Base-by-base conservation (phyloP, 1,139 yeast genomes). In the Blastobotrys persicus region DNA sequence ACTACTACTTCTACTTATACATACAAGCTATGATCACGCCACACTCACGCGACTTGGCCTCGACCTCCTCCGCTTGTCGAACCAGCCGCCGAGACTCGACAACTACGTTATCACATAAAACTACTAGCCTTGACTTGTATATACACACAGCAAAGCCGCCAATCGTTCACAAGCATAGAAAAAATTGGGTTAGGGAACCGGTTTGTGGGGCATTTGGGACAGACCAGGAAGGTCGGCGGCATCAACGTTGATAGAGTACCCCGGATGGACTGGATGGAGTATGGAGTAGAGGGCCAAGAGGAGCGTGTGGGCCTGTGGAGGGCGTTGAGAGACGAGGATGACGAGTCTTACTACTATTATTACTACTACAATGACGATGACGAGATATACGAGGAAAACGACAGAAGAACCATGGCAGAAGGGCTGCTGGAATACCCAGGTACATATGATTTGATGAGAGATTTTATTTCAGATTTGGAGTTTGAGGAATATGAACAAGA, bases 401-500 rank as follows among this genome's bases (percentile, higher is more conserved):
- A n/a, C n/a, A 23, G 18, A 12, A 34, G 5, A 12, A 34, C 38
- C 16, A 14, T 34, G 38, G 38, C 38, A 16, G 18, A 17, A 34
- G 44, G 44, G 13, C 35, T 41, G 35, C 35, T 41, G 23, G 31
- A 26, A 14, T 31, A 28, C 14, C 44, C 44, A 26, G 34, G 31
- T 26, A 32, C 41, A 19, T 37, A 37, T 28, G 19, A 37, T 13
- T 18, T 37, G 11, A 37, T 37, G 41, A 18, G 41, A 19, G 41
- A 37, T 18, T 37, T 37, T 37, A 37, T 37, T 14, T 18, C 31
- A 19, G 47, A 44, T 11, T 32, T 37, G 19, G 43, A 35, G n/a
- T 19, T 38, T 13, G 47, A 44, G 14, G 47, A 44, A 26, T 42
- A 42, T 16, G 32, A 46, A 34, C 31, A 43, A 34, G 49, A 46